phyloP scores from a whole-genome alignment of 2,329 filamentous ascomycete species.

The Colletotrichum incanum region DNA sequence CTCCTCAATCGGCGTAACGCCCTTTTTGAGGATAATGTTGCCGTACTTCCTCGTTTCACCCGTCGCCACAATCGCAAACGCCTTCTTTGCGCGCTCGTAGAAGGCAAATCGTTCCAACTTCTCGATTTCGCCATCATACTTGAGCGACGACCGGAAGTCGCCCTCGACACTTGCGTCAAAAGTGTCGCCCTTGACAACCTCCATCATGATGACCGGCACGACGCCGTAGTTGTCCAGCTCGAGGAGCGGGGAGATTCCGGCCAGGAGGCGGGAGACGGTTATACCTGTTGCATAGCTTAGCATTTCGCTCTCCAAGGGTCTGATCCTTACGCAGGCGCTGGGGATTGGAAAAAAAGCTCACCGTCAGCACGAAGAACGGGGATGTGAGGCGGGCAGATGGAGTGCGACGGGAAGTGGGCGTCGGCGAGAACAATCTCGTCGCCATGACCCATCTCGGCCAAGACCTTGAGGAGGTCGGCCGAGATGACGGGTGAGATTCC shows the following conservation, averaged over 20 bases:
- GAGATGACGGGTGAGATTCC: conserved; percentile 41
- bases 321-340: background rate
- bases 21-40: conserved; percentile 40
- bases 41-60: conserved; percentile 41
- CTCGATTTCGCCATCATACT: conserved; percentile 38
- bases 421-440: conserved; percentile 39
- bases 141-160: conserved; percentile 29
- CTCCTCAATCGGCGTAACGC: conserved; percentile 5
- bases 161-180: conserved; percentile 35
- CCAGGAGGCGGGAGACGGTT: conserved; percentile 36
- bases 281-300: conserved; percentile 15
- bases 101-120: conserved; percentile 39
- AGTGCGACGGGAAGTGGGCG: conserved; percentile 40
- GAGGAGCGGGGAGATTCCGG: conserved; percentile 35
- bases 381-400: conserved; percentile 39
- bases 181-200: conserved; percentile 41
- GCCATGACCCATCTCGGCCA: conserved; percentile 41
- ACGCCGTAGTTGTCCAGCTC: conserved; percentile 41
- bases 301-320: background rate
- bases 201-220: conserved; percentile 41
- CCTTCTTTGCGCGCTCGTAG: conserved; percentile 39
- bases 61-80: conserved; percentile 31
- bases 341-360: background rate
- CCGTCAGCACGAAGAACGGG: conserved; percentile 37
- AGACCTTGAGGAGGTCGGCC: conserved; percentile 40